These are phyloP conservation scores for Parafenestella ontariensis DNA, from an alignment of 2,329 filamentous ascomycete species.

Conservation along the genomic window DNA sequence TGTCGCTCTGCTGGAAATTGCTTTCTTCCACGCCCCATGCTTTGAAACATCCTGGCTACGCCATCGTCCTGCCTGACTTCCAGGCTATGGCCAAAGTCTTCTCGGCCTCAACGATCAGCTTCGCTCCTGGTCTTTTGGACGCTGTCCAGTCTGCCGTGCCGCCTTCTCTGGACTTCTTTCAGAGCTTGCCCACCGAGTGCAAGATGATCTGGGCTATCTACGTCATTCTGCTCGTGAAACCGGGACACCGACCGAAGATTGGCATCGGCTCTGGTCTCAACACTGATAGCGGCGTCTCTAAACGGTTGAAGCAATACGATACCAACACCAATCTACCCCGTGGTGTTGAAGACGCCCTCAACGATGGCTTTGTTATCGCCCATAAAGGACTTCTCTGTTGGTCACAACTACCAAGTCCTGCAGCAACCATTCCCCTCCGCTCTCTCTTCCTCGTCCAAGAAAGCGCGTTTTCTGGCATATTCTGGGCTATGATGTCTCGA, in stretches of 20 bases:
- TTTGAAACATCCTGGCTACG: background rate
- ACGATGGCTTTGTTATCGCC: background rate
- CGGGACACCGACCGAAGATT: background rate
- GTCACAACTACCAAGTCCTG: background rate
- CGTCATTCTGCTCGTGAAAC: background rate
- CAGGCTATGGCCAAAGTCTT: background rate
- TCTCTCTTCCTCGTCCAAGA: background rate
- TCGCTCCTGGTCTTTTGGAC: background rate
- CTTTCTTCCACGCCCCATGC: background rate
- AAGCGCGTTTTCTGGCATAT: background rate
- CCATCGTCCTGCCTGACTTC: background rate
- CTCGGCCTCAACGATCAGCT: background rate
- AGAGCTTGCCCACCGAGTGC: background rate
- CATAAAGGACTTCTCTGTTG: background rate
- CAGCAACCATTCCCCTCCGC: background rate
- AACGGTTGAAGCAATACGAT: background rate
- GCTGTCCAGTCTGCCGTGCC: background rate
- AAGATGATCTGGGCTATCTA: background rate
- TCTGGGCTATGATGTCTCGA: background rate
- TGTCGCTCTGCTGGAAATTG: background rate
- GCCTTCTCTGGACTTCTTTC: background rate
- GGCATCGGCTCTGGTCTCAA: background rate
- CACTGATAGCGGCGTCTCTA: background rate
- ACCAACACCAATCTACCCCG: background rate
- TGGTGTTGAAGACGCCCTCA: background rate